Evolutionary conservation across 768 basidiomycete species (phyloP).

Genomic region (Leccinum uliginosum): DNA sequence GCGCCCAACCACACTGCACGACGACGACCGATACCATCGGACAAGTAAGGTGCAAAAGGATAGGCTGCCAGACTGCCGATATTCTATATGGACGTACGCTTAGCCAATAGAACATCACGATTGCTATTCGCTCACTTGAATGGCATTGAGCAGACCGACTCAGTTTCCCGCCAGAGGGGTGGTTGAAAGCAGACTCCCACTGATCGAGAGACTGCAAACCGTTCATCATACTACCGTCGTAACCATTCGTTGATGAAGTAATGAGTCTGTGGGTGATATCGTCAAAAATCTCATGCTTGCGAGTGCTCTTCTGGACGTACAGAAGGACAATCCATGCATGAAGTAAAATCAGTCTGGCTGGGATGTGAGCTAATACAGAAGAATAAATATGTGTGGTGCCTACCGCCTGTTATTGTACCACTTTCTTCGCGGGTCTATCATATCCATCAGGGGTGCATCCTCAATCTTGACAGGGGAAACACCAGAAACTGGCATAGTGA

Average conservation of each 20-base stretch:
- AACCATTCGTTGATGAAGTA: constrained; percentile 73
- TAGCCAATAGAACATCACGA: neutral
- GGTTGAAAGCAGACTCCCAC: constrained; percentile 60
- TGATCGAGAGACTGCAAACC: constrained; percentile 64
- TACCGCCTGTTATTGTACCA: constrained; percentile 79
- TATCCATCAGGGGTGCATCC: constrained; percentile 42
- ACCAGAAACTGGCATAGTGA: constrained; percentile 43
- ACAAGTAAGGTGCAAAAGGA: neutral
- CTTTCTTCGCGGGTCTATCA: constrained; percentile 60
- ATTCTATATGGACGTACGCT: neutral
- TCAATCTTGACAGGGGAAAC: constrained; percentile 27
- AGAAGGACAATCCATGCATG: constrained; percentile 69
- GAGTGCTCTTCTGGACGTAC: constrained; percentile 31
- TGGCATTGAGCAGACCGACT: neutral
- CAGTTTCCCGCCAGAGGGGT: constrained; percentile 34
- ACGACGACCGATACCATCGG: neutral
- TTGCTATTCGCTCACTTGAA: neutral
- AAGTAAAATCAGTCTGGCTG: constrained; percentile 50
- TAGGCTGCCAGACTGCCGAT: neutral
- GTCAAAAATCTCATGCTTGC: neutral
- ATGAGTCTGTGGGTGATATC: constrained; percentile 46
- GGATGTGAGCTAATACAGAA: neutral
- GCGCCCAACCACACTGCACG: neutral
- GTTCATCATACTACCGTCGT: constrained; percentile 79
- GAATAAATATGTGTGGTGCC: constrained; percentile 5